Conservation (phyloP, 805 yeast species). For the Saturnispora halmiae region DNA sequence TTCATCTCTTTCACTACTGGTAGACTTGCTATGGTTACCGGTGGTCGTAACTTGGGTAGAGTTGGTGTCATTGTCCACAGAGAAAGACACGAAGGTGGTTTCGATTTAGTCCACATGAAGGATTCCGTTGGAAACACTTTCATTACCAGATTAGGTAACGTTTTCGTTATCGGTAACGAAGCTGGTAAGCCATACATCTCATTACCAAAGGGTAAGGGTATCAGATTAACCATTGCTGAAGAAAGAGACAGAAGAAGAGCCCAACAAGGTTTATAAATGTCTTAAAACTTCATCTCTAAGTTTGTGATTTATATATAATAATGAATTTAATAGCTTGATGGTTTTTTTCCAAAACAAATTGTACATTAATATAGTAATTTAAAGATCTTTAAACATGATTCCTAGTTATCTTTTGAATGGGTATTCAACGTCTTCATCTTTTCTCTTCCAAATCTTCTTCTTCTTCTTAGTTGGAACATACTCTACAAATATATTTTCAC, state of each 20-base stretch:
- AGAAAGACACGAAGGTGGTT: conserved; percentile 97
- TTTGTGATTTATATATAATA: conserved; percentile 4
- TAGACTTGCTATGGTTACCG: conserved; percentile 85
- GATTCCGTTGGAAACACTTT: conserved; percentile 90
- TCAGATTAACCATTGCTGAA: conserved; percentile 89
- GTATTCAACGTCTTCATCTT: conserved; percentile 72
- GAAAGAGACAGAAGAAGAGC: conserved; percentile 99
- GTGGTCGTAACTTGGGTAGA: conserved; percentile 98
- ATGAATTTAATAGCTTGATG: conserved; percentile 2
- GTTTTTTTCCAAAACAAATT: conserved; percentile 3
- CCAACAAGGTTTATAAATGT: conserved; percentile 47
- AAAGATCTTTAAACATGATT: background rate
- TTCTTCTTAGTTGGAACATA: conserved; percentile 73
- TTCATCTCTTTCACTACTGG: conserved; percentile 90
- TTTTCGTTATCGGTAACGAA: conserved; percentile 84
- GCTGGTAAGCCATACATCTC: conserved; percentile 91
- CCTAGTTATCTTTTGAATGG: conserved; percentile 62
- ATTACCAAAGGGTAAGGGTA: conserved; percentile 98
- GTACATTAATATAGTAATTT: conserved; percentile 7
- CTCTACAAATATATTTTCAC: conserved; percentile 81
- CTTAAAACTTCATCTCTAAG: conserved; percentile 1
- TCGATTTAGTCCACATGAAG: conserved; percentile 95
- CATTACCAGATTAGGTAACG: conserved; percentile 90
- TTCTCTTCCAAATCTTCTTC: conserved; percentile 89
- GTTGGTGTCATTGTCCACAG: conserved; percentile 93